Percentiles rank a stretch among this genome's conserved stretches.
These are phyloP conservation scores for Botryotinia narcissicola DNA, from an alignment of 2,329 filamentous ascomycete genomes.

Conservation along the genomic window DNA sequence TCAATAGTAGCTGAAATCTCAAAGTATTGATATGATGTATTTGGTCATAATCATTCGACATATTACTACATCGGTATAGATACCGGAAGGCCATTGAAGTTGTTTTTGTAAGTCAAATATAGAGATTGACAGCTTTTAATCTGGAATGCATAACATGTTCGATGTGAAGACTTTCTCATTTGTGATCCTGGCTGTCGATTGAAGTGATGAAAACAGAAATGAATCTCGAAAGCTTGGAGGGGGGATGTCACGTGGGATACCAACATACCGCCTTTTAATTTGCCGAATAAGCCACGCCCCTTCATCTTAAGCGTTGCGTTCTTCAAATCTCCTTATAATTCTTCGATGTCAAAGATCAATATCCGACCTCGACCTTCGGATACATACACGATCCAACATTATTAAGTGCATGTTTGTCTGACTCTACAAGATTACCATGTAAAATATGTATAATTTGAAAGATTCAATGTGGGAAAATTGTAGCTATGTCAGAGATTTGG, in stretches of 20 bases:
- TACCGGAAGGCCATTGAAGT: neutral
- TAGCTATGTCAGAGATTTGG: neutral
- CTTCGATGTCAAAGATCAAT: neutral
- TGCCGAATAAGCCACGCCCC: neutral
- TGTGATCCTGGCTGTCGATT: neutral
- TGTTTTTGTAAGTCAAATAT: neutral
- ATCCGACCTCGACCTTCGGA: neutral
- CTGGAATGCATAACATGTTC: neutral
- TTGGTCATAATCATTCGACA: neutral
- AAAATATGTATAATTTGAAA: too few relatives aligned
- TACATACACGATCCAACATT: neutral
- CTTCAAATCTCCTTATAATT: neutral
- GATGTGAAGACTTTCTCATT: neutral
- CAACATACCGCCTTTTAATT: neutral
- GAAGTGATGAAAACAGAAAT: neutral
- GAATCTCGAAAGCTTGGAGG: neutral
- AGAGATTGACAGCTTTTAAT: neutral
- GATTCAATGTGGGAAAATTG: neutral
- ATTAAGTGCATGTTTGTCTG: neutral
- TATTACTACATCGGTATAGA: neutral
- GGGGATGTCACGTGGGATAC: fast-evolving
- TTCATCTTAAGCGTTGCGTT: neutral
- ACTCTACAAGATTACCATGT: neutral
- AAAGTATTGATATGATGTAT: neutral
- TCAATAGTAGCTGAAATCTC: neutral